Conservation (phyloP, 495 filamentous ascomycete species). For the Trichoderma orchidacearum region DNA sequence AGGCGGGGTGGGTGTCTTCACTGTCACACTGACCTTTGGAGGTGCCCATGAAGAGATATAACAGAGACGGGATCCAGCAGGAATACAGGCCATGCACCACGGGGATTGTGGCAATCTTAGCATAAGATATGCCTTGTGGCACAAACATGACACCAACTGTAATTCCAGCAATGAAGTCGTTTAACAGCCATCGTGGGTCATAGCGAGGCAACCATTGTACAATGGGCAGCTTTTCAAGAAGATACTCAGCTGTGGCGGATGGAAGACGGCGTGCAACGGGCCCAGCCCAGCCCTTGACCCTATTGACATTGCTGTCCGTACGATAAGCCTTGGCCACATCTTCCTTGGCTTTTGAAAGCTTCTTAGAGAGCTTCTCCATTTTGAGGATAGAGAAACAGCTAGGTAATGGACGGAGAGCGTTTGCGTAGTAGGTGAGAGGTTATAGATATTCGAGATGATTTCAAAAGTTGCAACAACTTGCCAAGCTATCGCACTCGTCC, state of each 20-base stretch:
- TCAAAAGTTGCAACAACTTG: background rate
- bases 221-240: conserved; percentile 38
- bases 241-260: conserved; percentile 25
- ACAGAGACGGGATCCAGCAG: conserved; percentile 34
- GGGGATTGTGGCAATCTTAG: conserved; percentile 38
- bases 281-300: background rate
- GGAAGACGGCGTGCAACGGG: conserved; percentile 17
- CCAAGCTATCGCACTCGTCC: background rate
- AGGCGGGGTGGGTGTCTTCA: background rate
- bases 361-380: background rate
- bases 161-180: conserved; percentile 35
- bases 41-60: conserved; percentile 41
- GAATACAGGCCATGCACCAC: conserved; percentile 38
- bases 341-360: background rate
- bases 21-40: conserved; percentile 37
- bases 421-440: background rate
- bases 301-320: background rate
- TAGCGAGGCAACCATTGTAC: conserved; percentile 36
- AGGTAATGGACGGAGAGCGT: background rate
- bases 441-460: background rate
- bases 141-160: conserved; percentile 38
- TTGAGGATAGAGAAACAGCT: too few relatives aligned
- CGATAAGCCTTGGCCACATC: background rate
- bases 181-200: conserved; percentile 30
- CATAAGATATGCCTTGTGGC: conserved; percentile 36